Evolutionary conservation across 139 green algal genomes (phyloP).

Genomic region (Tetraselmis chui): DNA sequence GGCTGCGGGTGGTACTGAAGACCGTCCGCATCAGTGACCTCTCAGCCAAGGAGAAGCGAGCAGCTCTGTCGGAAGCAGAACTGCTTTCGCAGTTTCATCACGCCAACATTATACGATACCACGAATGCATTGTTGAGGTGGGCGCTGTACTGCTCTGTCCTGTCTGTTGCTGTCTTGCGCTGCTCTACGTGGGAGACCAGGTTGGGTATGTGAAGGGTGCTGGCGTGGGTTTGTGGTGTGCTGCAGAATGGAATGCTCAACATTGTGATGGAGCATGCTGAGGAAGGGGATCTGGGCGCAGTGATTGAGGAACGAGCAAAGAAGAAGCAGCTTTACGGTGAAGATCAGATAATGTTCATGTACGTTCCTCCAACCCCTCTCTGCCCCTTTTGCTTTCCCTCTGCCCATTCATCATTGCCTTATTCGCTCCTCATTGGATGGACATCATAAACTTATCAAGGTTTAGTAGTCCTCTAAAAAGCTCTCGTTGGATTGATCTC

Average conservation of each 20-base stretch:
- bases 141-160: too few species aligned
- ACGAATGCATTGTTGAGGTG: slow-evolving; percentile 38
- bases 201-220: background rate
- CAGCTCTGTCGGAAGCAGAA: slow-evolving; percentile 20
- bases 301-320: background rate
- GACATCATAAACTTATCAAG: background rate
- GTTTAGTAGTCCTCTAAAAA: background rate
- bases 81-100: slow-evolving; percentile 38
- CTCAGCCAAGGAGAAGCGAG: slow-evolving; percentile 13
- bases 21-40: slow-evolving; percentile 18
- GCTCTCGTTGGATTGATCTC: background rate
- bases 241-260: background rate
- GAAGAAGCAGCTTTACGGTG: background rate
- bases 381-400: background rate
- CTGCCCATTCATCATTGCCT: too few species aligned
- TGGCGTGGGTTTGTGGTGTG: background rate
- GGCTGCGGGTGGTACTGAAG: slow-evolving; percentile 22
- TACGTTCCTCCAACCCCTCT: background rate
- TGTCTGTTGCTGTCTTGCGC: background rate
- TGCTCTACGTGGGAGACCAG: too few species aligned
- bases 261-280: background rate
- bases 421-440: background rate
- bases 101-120: slow-evolving; percentile 51
- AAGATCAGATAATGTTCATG: background rate
- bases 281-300: background rate